Conservation (phyloP, 768 basidiomycete species). For the Lactarius psammicola region DNA sequence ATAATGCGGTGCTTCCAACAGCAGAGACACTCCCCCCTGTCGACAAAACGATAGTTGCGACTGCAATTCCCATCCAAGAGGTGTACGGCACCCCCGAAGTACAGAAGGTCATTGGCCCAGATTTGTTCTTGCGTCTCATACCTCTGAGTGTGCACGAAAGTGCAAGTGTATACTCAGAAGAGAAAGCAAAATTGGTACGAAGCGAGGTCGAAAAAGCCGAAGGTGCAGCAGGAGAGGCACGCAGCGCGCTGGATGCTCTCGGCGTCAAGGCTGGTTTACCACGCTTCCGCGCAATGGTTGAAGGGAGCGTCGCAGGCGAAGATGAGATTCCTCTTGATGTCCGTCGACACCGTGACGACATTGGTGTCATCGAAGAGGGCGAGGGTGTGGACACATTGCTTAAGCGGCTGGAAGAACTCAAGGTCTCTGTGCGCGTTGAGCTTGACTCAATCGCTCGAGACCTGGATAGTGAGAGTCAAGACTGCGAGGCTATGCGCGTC, state of each 20-base stretch:
- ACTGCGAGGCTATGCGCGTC: conserved; percentile 86
- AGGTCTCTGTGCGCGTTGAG: conserved; percentile 54
- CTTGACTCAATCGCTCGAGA: conserved; percentile 63
- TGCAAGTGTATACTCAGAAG: conserved; percentile 95
- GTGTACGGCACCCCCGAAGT: conserved; percentile 89
- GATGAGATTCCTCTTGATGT: conserved; percentile 73
- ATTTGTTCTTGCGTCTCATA: conserved; percentile 83
- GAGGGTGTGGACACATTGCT: conserved; percentile 68
- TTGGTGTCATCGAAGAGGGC: conserved; percentile 62
- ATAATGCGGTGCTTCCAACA: conserved; percentile 84
- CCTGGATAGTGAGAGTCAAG: conserved; percentile 77
- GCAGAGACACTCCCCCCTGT: conserved; percentile 75
- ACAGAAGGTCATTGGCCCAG: conserved; percentile 90
- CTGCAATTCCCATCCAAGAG: conserved; percentile 89
- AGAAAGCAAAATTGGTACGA: conserved; percentile 93
- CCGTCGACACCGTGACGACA: conserved; percentile 71
- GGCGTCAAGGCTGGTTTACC: conserved; percentile 70
- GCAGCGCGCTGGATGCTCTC: conserved; percentile 76
- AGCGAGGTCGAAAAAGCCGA: conserved; percentile 88
- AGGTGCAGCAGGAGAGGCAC: conserved; percentile 73
- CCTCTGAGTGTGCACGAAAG: conserved; percentile 95
- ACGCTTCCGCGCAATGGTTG: conserved; percentile 69
- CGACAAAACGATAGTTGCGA: conserved; percentile 81
- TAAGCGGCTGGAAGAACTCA: conserved; percentile 55
- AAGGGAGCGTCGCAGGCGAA: conserved; percentile 58